Evolutionary conservation across 371 early-diverging fungal species (phyloP).

Genomic region (Syncephalastrum contaminatum): DNA sequence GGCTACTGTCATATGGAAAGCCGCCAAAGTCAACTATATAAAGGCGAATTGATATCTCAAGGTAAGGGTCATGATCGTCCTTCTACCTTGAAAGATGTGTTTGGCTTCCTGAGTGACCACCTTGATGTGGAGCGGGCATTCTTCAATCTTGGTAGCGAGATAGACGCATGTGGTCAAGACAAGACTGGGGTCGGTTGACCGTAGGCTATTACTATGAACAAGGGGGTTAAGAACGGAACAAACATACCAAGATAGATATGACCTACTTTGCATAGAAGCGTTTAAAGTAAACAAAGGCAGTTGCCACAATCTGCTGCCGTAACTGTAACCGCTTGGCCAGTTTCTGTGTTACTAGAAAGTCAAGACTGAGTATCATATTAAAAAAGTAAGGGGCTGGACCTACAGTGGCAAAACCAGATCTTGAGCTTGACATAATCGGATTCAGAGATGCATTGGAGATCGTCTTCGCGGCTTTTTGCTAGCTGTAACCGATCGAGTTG

Average conservation of each 20-base stretch:
- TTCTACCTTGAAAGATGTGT: slow-evolving; percentile 57
- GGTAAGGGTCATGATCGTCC: not conserved
- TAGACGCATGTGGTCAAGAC: slow-evolving; percentile 82
- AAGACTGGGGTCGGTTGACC: slow-evolving; percentile 73
- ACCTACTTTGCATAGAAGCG: slow-evolving; percentile 84
- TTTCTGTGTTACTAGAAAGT: slow-evolving; percentile 66
- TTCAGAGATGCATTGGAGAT: slow-evolving; percentile 56
- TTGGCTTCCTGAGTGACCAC: slow-evolving; percentile 73
- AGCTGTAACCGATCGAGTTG: slow-evolving; percentile 58
- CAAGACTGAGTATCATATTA: not conserved
- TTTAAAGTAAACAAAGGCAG: slow-evolving; percentile 86
- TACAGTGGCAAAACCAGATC: slow-evolving; percentile 70
- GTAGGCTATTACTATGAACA: slow-evolving; percentile 61
- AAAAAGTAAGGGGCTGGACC: slow-evolving; percentile 10
- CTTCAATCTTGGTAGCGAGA: slow-evolving; percentile 88
- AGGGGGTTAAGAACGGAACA: not conserved
- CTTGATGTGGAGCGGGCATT: slow-evolving; percentile 84
- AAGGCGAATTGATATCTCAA: slow-evolving; percentile 5
- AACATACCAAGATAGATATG: not conserved
- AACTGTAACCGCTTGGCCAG: slow-evolving; percentile 73
- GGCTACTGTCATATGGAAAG: slow-evolving; percentile 72
- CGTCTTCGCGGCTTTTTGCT: slow-evolving; percentile 53
- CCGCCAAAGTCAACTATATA: slow-evolving; percentile 42
- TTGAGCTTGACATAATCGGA: slow-evolving; percentile 62
- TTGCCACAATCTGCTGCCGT: slow-evolving; percentile 83